Evolutionary conservation across 2,329 filamentous ascomycete species (phyloP), one percentile per base, ranked within the genome.

Genomic region (Bipolaris victoriae): DNA sequence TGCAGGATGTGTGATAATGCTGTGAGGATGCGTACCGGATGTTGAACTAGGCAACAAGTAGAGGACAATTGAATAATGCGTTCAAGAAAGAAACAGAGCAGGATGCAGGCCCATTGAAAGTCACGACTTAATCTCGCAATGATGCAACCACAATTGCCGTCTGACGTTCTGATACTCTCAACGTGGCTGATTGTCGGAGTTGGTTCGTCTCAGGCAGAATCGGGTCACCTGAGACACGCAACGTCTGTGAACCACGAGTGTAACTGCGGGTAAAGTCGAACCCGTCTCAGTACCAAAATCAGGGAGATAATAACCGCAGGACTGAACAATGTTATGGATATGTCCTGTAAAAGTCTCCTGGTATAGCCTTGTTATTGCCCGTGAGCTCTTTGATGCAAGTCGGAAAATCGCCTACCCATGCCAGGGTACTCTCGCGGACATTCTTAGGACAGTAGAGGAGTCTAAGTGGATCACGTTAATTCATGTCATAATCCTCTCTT

Each of bases 131-230:
- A 37, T 33, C 18, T 36, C 26, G 16, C n/a, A 44, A 33, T 44
- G 41, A 54, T 43, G 49, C 41, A 58, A 35, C 20, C 49, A 53
- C 58, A 60, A 61, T 58, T 18, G 37, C 57, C 59, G 45, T 22
- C 40, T 60, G 49, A 46, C 56, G 35, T 53, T 55, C 59, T 62
- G 64, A 64, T 52, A 59, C 55, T 61, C 54, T 60, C 36, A 53
- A 52, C 60, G 70, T 72, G 66, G 63, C 64, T 68, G 56, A 61
- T 65, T 44, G 39, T 52, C 53, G 40, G 62, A 59, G 52, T 39
- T 40, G 55, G 37, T 41, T 52, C 50, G 49, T 41, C 13, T 41
- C 43, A 55, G 54, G 50, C 61, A 56, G 62, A 43, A 22, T 52
- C 33, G 49, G 48, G 40, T 31, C 39, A 39, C 37, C 46, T 63